Conservation (phyloP, 495 filamentous ascomycete species). For the Penicillium angulare region DNA sequence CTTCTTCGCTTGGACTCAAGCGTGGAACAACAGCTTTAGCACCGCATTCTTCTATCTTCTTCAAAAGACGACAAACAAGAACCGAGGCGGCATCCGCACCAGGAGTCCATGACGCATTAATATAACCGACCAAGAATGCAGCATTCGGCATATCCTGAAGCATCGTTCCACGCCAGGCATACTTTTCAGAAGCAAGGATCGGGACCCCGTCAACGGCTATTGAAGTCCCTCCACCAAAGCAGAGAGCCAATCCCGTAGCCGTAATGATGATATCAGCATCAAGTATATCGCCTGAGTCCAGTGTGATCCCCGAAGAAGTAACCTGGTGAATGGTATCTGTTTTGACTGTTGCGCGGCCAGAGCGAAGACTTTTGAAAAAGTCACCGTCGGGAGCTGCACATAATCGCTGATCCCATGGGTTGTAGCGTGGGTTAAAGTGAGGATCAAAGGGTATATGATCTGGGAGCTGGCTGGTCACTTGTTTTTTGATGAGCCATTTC, state of each 20-base stretch:
- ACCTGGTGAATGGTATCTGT: slow-evolving; percentile 66
- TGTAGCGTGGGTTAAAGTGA: slow-evolving; percentile 69
- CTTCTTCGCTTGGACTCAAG: not conserved
- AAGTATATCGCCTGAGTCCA: slow-evolving; percentile 54
- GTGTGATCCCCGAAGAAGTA: slow-evolving; percentile 54
- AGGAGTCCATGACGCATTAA: slow-evolving; percentile 58
- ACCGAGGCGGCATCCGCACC: slow-evolving; percentile 54
- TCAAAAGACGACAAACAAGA: slow-evolving; percentile 40
- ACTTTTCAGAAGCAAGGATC: slow-evolving; percentile 42
- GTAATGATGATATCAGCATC: slow-evolving; percentile 72
- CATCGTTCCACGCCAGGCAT: slow-evolving; percentile 60
- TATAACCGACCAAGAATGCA: slow-evolving; percentile 55
- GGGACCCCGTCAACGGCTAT: slow-evolving; percentile 55
- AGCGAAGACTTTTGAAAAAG: slow-evolving; percentile 62
- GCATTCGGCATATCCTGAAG: slow-evolving; percentile 58
- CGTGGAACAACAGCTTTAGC: not conserved
- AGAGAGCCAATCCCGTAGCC: slow-evolving; percentile 66
- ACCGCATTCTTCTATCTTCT: not conserved
- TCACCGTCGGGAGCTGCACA: slow-evolving; percentile 70
- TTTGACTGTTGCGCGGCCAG: slow-evolving; percentile 57
- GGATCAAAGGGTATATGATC: slow-evolving; percentile 36
- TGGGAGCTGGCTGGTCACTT: slow-evolving; percentile 29
- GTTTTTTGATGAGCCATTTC: slow-evolving; percentile 39
- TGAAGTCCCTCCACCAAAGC: slow-evolving; percentile 47
- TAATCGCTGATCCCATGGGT: slow-evolving; percentile 71